Conservation (phyloP, 2,329 filamentous ascomycete species). For the Graphium sp. region DNA sequence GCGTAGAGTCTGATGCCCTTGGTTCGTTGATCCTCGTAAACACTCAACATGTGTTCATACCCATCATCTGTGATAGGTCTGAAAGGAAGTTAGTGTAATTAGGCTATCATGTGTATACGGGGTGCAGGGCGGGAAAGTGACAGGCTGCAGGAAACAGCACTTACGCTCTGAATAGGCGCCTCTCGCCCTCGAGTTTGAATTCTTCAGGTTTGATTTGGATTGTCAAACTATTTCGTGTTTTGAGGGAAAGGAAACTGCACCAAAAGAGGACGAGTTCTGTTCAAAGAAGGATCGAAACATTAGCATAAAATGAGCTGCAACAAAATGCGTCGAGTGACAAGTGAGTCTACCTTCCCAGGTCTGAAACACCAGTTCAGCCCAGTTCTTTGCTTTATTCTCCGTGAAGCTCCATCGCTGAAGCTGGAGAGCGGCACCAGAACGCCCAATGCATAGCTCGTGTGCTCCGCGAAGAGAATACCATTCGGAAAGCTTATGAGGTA, state of each 20-base stretch:
- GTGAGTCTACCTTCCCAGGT: conserved; percentile 40
- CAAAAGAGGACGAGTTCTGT: conserved; percentile 45
- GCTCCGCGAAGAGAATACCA: conserved; percentile 33
- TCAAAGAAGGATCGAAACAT: conserved; percentile 3
- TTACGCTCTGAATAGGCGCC: conserved; percentile 38
- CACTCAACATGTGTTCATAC: conserved; percentile 32
- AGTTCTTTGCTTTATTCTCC: conserved; percentile 25
- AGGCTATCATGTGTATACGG: no score
- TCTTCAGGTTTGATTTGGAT: conserved; percentile 25
- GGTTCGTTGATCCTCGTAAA: conserved; percentile 32
- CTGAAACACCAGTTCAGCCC: conserved; percentile 37
- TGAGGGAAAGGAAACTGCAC: conserved; percentile 38
- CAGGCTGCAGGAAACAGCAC: conserved; percentile 8
- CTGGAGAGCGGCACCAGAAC: conserved; percentile 28
- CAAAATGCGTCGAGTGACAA: neutral
- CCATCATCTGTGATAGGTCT: conserved; percentile 40
- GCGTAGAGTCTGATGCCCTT: conserved; percentile 36
- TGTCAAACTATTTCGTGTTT: conserved; percentile 28
- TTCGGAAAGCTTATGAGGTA: conserved; percentile 17
- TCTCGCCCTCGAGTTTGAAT: conserved; percentile 28
- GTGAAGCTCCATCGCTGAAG: conserved; percentile 33
- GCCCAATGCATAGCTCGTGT: conserved; percentile 35
- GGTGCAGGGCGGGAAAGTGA: no score
- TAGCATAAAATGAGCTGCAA: conserved; percentile 6
- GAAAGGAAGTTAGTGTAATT: neutral